phyloP scores from a whole-genome alignment of 768 basidiomycete species.

The Lactarius indigo region DNA sequence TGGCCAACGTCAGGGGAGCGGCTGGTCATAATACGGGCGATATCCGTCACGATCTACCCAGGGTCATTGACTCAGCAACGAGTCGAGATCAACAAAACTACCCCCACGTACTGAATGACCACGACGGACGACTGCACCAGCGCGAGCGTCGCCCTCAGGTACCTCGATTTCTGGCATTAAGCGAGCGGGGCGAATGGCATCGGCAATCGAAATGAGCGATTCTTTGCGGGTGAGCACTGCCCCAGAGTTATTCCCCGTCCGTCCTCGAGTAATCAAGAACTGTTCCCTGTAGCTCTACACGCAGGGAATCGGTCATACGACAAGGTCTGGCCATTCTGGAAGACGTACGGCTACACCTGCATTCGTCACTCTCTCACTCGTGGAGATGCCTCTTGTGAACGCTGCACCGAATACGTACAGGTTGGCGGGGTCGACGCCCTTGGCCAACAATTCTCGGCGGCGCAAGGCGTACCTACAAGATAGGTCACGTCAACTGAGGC shows the following conservation, averaged over 20 bases:
- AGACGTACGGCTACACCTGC: constrained; percentile 8
- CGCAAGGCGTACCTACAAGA: constrained; percentile 3
- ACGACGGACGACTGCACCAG: neutral
- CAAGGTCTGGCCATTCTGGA: neutral
- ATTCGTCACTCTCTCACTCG: constrained; percentile 10
- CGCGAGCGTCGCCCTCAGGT: neutral
- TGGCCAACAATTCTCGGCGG: neutral
- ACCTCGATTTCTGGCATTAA: neutral
- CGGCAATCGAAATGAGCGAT: constrained; percentile 14
- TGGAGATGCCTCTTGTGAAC: neutral
- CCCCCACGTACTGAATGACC: constrained; percentile 12
- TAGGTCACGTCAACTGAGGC: neutral
- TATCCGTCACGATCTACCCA: constrained; percentile 11
- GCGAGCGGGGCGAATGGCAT: constrained; percentile 2
- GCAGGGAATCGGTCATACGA: neutral
- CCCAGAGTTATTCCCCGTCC: neutral
- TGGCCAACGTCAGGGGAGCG: neutral
- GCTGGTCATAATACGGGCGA: neutral
- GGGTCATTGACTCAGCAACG: neutral
- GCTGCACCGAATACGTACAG: constrained; percentile 5
- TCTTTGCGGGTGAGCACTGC: neutral
- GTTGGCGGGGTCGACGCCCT: constrained; percentile 6
- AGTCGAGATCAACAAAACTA: neutral
- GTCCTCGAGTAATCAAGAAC: neutral
- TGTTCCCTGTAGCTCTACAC: constrained; percentile 10